Evolutionary conservation across 768 basidiomycete genomes (phyloP).

Genomic region (Gautieria morchelliformis): DNA sequence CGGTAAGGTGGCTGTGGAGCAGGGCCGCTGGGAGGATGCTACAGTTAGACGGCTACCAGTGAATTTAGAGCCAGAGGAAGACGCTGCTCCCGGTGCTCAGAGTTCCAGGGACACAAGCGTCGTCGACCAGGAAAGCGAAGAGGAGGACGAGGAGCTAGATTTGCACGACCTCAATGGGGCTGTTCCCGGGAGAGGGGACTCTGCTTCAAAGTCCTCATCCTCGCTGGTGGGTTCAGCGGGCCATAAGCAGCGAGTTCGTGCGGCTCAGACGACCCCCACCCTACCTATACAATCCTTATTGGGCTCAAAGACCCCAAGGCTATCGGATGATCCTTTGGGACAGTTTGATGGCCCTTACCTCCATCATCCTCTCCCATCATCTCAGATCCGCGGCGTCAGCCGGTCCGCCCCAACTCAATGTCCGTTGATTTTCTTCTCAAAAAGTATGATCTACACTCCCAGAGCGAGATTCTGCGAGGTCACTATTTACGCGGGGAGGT

Average conservation of each 20-base stretch:
- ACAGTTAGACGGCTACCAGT: constrained; percentile 36
- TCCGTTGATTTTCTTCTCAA: constrained; percentile 50
- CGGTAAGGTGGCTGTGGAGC: constrained; percentile 81
- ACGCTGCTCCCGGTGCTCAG: constrained; percentile 19
- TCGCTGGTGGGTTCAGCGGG: background rate
- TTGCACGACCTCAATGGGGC: constrained; percentile 11
- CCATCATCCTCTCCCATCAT: constrained; percentile 43
- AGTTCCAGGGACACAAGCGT: background rate
- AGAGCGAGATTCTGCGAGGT: constrained; percentile 64
- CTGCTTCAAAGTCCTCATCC: constrained; percentile 1
- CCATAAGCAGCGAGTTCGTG: constrained; percentile 32
- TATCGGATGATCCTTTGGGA: constrained; percentile 68
- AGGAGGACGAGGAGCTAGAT: constrained; percentile 22
- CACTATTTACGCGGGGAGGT: constrained; percentile 89
- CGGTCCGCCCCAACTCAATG: constrained; percentile 22
- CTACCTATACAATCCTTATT: constrained; percentile 38
- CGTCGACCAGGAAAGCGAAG: constrained; percentile 9
- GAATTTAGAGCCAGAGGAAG: constrained; percentile 34
- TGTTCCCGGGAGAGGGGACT: background rate
- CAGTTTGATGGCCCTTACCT: constrained; percentile 47
- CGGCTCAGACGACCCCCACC: constrained; percentile 67
- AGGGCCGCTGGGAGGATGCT: constrained; percentile 72
- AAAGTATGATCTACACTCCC: constrained; percentile 57
- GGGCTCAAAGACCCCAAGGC: constrained; percentile 29
- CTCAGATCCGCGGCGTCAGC: constrained; percentile 30